Conservation (phyloP, 495 filamentous ascomycete species). For the Ramalina peruviana region DNA sequence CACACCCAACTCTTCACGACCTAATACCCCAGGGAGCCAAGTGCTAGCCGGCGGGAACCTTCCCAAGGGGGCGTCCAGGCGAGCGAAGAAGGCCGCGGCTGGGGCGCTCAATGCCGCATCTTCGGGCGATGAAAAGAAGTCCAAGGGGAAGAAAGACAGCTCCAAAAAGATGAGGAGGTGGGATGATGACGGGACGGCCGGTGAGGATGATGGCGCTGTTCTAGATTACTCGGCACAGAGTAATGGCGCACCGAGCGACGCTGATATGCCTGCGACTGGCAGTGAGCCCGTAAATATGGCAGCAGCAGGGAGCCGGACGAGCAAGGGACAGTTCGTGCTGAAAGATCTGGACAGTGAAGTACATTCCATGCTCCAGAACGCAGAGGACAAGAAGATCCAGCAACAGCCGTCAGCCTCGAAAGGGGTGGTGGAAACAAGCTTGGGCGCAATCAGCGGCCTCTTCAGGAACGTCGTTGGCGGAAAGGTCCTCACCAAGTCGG, state of each 20-base stretch:
- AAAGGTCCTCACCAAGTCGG: constrained; percentile 73
- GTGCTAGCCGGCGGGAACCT: constrained; percentile 58
- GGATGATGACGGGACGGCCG: constrained; percentile 78
- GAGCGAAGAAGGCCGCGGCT: constrained; percentile 62
- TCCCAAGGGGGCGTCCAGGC: constrained; percentile 60
- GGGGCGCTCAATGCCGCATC: constrained; percentile 53
- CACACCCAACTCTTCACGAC: constrained; percentile 67
- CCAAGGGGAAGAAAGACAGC: constrained; percentile 41
- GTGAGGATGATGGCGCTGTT: constrained; percentile 67
- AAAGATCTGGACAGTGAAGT: constrained; percentile 89
- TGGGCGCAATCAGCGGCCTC: constrained; percentile 69
- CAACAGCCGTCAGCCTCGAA: constrained; percentile 31
- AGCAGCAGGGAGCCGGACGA: constrained; percentile 70
- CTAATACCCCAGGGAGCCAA: constrained; percentile 55
- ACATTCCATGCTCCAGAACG: constrained; percentile 67
- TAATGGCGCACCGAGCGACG: constrained; percentile 36
- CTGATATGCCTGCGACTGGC: constrained; percentile 30
- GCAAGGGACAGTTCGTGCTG: constrained; percentile 83
- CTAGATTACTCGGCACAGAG: constrained; percentile 67
- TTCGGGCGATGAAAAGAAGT: constrained; percentile 69
- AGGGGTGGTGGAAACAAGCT: constrained; percentile 61
- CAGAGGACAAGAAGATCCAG: constrained; percentile 44
- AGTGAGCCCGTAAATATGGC: constrained; percentile 63
- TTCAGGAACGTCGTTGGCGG: constrained; percentile 92
- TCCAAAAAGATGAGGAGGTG: constrained; percentile 76